Evolutionary conservation across 2,329 filamentous ascomycete species (phyloP).

Genomic region (Chrysosporium queenslandicum): DNA sequence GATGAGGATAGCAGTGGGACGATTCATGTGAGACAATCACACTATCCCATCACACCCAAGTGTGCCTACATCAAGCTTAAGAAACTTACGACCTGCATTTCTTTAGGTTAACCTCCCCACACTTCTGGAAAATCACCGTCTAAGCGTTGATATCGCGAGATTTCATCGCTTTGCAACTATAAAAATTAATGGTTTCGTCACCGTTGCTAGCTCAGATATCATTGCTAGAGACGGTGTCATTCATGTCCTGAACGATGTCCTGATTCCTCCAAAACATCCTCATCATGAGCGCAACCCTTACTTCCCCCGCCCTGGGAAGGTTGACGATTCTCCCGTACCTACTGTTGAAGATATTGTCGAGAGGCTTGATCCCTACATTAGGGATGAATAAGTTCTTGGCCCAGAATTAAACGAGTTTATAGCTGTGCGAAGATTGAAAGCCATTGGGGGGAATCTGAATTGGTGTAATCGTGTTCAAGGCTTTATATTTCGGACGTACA

Average conservation of each 20-base stretch:
- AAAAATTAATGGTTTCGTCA: slow-evolving; percentile 62
- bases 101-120: slow-evolving; percentile 56
- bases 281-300: background rate
- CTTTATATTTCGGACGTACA: too few relatives aligned
- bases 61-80: background rate
- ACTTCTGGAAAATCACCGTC: slow-evolving; percentile 52
- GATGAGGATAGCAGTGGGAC: slow-evolving; percentile 27
- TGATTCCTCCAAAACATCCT: slow-evolving; percentile 61
- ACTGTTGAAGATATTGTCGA: slow-evolving; percentile 8
- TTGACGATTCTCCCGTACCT: slow-evolving; percentile 1
- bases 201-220: slow-evolving; percentile 58
- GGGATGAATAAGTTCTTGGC: background rate
- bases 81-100: background rate
- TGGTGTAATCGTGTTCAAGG: too few relatives aligned
- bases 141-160: slow-evolving; percentile 61
- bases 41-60: background rate
- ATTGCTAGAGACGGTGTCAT: slow-evolving; percentile 71
- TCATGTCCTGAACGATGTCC: slow-evolving; percentile 61
- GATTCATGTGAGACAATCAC: slow-evolving; percentile 34
- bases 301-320: background rate
- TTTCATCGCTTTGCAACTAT: slow-evolving; percentile 61
- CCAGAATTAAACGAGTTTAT: too few relatives aligned
- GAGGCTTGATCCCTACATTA: slow-evolving; percentile 1
- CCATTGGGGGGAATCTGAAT: too few relatives aligned
- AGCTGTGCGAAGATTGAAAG: too few relatives aligned